Percentiles rank a stretch among this genome's conserved stretches.
These are phyloP conservation scores for Chrysanthemum makinoi DNA, from an alignment of 129 eudicot species.

Conservation along the genomic window DNA sequence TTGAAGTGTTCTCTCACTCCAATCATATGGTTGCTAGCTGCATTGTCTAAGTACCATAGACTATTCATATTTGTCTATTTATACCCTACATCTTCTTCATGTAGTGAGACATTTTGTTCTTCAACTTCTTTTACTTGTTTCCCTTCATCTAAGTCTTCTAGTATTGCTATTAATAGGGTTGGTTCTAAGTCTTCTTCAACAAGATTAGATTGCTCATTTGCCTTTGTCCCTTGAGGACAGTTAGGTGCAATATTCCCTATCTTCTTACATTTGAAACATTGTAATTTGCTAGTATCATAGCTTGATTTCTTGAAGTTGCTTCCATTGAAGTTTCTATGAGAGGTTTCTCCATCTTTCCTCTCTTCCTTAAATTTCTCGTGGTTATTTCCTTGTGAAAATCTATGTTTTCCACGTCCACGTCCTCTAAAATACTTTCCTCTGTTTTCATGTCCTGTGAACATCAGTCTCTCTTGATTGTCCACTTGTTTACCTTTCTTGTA, in stretches of 20 bases:
- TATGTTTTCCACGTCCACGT: background rate
- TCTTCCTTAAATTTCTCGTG: too few relatives aligned
- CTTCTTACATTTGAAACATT: background rate
- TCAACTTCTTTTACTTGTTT: too few relatives aligned
- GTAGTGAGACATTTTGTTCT: background rate
- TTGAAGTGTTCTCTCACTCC: background rate
- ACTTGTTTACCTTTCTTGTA: background rate
- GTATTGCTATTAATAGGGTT: background rate
- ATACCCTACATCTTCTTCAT: background rate
- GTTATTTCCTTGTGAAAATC: background rate
- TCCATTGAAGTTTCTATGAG: too few relatives aligned
- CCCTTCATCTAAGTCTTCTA: background rate
- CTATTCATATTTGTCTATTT: background rate
- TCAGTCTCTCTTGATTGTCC: background rate
- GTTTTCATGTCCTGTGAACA: background rate
- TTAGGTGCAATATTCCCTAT: background rate
- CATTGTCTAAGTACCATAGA: background rate
- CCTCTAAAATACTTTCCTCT: background rate
- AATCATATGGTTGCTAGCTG: background rate
- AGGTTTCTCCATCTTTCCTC: too few relatives aligned
- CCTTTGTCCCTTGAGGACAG: background rate
- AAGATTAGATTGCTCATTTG: background rate
- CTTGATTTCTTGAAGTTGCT: too few relatives aligned
- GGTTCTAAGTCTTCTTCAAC: background rate
- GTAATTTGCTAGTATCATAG: too few relatives aligned